Evolutionary conservation across 1,139 yeast genomes (phyloP).

Genomic region (Pichia kudriavzevii): DNA sequence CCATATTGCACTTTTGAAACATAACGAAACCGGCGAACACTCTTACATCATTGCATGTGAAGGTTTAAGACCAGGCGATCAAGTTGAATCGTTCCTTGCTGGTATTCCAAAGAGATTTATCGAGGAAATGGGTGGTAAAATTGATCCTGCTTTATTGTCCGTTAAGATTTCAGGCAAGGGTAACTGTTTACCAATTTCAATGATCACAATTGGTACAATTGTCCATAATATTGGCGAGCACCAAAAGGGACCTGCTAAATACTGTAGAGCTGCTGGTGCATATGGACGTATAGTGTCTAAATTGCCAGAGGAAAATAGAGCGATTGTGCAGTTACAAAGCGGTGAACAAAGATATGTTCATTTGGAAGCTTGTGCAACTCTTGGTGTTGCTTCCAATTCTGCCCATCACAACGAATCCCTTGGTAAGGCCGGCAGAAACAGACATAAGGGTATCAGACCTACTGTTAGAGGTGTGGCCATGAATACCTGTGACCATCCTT

Average conservation of each 20-base stretch:
- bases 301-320: slow-evolving; percentile 60
- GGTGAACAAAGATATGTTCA: slow-evolving; percentile 93
- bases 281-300: slow-evolving; percentile 85
- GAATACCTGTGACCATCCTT: slow-evolving; percentile 97
- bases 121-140: slow-evolving; percentile 76
- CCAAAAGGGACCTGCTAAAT: slow-evolving; percentile 74
- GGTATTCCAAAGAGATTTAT: slow-evolving; percentile 80
- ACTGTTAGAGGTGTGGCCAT: slow-evolving; percentile 97
- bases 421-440: slow-evolving; percentile 96
- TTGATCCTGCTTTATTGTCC: slow-evolving; percentile 87
- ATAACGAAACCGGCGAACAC: slow-evolving; percentile 51
- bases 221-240: slow-evolving; percentile 82
- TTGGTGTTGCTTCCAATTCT: slow-evolving; percentile 91
- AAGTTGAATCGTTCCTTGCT: slow-evolving; percentile 76
- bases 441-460: slow-evolving; percentile 92
- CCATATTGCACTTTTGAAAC: slow-evolving; percentile 81
- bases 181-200: slow-evolving; percentile 82
- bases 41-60: slow-evolving; percentile 86
- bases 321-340: slow-evolving; percentile 73
- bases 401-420: slow-evolving; percentile 84
- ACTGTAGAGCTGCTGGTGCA: slow-evolving; percentile 92
- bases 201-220: slow-evolving; percentile 91
- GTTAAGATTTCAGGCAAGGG: slow-evolving; percentile 89
- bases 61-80: slow-evolving; percentile 89
- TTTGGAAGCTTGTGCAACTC: slow-evolving; percentile 83